Evolutionary conservation across 2,329 filamentous ascomycete genomes (phyloP).

Genomic region (Pseudogymnoascus sp.): DNA sequence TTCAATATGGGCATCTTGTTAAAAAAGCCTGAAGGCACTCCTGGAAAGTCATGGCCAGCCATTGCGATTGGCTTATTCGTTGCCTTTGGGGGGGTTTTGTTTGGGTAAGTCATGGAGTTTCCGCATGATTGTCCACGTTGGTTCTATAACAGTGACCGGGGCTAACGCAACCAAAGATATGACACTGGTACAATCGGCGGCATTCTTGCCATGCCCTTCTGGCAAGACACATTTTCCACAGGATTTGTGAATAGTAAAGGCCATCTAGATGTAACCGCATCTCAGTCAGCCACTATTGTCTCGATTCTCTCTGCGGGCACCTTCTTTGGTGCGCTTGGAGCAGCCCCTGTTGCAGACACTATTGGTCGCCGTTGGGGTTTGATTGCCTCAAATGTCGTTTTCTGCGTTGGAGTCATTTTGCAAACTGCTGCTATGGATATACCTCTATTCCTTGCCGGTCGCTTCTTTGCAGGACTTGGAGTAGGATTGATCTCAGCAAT

Average conservation of each 20-base stretch:
- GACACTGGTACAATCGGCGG: constrained; percentile 53
- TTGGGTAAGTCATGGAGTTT: background rate
- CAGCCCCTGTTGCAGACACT: constrained; percentile 53
- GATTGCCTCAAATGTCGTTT: constrained; percentile 55
- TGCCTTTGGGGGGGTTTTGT: constrained; percentile 46
- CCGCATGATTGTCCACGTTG: constrained; percentile 35
- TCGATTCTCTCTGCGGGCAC: constrained; percentile 71
- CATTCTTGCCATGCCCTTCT: constrained; percentile 50
- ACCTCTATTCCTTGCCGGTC: constrained; percentile 60
- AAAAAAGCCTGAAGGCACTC: constrained; percentile 10
- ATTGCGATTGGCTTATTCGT: constrained; percentile 46
- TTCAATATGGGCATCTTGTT: constrained; percentile 10
- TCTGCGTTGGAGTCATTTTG: constrained; percentile 59
- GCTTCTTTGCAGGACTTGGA: constrained; percentile 67
- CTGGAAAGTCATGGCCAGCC: constrained; percentile 12
- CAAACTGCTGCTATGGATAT: constrained; percentile 57
- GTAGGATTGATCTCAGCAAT: constrained; percentile 65
- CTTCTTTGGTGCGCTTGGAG: constrained; percentile 63
- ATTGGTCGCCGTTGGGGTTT: constrained; percentile 60
- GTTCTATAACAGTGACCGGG: constrained; percentile 22
- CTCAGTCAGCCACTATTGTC: constrained; percentile 56
- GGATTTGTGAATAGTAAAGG: constrained; percentile 39
- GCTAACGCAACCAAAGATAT: constrained; percentile 32
- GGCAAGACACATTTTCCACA: constrained; percentile 52
- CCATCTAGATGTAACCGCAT: constrained; percentile 41